Percentiles rank a stretch among this genome's conserved stretches.
Conservation (phyloP, 352 stramenopile genomes). For the Pythium chondricola region DNA sequence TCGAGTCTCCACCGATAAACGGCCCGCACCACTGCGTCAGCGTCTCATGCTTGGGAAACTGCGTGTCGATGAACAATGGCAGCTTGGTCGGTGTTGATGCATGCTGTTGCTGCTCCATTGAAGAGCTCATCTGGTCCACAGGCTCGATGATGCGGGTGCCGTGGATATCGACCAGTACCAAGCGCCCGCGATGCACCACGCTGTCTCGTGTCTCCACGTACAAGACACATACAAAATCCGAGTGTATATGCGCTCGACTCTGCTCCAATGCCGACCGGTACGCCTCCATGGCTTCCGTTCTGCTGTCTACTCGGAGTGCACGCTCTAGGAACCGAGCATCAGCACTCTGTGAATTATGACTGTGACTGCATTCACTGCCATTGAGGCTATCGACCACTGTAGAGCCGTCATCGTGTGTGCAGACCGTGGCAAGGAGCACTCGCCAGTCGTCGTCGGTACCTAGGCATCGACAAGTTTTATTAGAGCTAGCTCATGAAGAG, state of each 20-base stretch:
- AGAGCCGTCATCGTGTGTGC: neutral
- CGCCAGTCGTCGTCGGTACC: slow-evolving; percentile 11
- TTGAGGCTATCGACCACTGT: slow-evolving; percentile 10
- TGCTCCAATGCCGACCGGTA: slow-evolving; percentile 24
- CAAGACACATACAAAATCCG: slow-evolving; percentile 38
- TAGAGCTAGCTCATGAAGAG: too few relatives aligned
- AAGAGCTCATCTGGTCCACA: neutral
- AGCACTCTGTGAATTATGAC: neutral
- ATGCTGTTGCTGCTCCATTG: neutral
- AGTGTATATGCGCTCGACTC: neutral
- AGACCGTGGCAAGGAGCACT: slow-evolving; percentile 4
- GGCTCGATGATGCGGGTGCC: slow-evolving; percentile 46
- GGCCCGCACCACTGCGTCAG: slow-evolving; percentile 38
- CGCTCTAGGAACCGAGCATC: slow-evolving; percentile 19
- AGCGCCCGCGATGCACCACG: slow-evolving; percentile 22
- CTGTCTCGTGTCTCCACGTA: slow-evolving; percentile 33
- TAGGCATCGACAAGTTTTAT: too few relatives aligned
- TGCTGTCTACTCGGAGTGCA: slow-evolving; percentile 22
- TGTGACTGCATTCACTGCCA: neutral
- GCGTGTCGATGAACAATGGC: slow-evolving; percentile 43
- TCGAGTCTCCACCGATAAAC: slow-evolving; percentile 38
- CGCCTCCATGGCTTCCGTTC: slow-evolving; percentile 25
- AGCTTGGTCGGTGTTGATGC: neutral
- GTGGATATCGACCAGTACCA: slow-evolving; percentile 45
- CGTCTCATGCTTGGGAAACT: slow-evolving; percentile 38